phyloP scores from a whole-genome alignment of 345 rosid genomes.

The Pelargonium nanum region DNA sequence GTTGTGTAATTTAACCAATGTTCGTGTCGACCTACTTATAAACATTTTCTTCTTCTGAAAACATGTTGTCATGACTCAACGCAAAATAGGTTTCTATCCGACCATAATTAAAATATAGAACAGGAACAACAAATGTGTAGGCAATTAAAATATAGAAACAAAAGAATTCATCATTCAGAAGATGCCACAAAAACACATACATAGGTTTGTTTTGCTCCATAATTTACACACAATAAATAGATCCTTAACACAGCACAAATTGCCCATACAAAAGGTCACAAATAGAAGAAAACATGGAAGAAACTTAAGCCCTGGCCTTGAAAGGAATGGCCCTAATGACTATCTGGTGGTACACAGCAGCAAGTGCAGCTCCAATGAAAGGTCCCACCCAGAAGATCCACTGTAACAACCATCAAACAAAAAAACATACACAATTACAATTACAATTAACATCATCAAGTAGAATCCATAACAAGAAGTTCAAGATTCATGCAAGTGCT shows the following conservation, averaged over 20 bases:
- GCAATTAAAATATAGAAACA: background rate
- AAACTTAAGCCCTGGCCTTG: constrained; percentile 35
- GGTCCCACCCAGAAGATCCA: constrained; percentile 84
- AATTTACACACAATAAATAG: constrained; percentile 28
- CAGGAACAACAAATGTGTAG: constrained; percentile 2
- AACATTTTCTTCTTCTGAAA: too few species aligned
- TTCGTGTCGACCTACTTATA: too few species aligned
- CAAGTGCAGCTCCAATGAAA: constrained; percentile 65
- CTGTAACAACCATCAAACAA: constrained; percentile 18
- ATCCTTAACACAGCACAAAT: constrained; percentile 1
- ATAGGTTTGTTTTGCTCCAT: constrained; percentile 7
- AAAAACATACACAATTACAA: background rate
- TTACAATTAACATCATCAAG: background rate
- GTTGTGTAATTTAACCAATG: too few species aligned
- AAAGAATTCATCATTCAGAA: constrained; percentile 15
- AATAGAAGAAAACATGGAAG: constrained; percentile 4
- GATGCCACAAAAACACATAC: constrained; percentile 5
- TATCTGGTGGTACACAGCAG: constrained; percentile 63
- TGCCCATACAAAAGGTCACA: constrained; percentile 1
- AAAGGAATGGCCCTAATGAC: constrained; percentile 68
- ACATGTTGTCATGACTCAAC: too few species aligned
- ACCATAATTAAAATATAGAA: too few species aligned
- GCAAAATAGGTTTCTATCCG: too few species aligned
- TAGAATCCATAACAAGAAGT: too few species aligned
- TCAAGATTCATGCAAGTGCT: too few species aligned